phyloP scores from a whole-genome alignment of 148 eudicot genomes.

The Camellia sinensis region DNA sequence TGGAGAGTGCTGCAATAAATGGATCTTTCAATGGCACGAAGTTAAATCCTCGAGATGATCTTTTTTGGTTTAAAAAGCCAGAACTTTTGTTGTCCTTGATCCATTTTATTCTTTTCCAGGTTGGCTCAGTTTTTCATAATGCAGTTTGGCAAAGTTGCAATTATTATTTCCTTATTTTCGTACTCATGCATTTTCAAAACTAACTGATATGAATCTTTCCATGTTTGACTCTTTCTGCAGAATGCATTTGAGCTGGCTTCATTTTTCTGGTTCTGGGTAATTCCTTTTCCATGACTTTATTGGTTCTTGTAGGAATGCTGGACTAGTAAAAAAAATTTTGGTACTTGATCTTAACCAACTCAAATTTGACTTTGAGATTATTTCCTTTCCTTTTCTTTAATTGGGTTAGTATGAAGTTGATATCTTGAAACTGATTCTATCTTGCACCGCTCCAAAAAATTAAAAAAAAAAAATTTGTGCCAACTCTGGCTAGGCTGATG shows the following conservation, averaged over 20 bases:
- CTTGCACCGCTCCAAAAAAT: no score
- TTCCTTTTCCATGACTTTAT: slow-evolving; percentile 13
- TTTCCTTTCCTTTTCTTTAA: no score
- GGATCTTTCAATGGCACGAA: slow-evolving; percentile 59
- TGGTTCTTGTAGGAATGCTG: not conserved
- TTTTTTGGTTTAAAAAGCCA: slow-evolving; percentile 94
- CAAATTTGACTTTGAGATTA: not conserved
- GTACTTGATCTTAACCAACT: not conserved
- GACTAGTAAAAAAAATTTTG: not conserved
- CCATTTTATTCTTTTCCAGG: slow-evolving; percentile 97
- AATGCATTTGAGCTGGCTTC: slow-evolving; percentile 97
- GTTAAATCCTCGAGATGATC: slow-evolving; percentile 82
- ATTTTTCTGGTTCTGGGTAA: slow-evolving; percentile 98
- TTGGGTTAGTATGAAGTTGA: not conserved
- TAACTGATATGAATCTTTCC: slow-evolving; percentile 13
- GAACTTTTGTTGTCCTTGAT: slow-evolving; percentile 71
- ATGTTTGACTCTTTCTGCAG: slow-evolving; percentile 42
- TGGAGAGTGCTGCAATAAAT: slow-evolving; percentile 81
- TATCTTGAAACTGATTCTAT: not conserved
- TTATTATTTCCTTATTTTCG: not conserved
- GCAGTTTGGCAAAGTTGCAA: not conserved
- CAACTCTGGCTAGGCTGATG: no score
- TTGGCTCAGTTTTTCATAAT: slow-evolving; percentile 19
- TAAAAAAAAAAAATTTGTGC: not conserved
- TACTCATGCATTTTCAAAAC: not conserved